Evolutionary conservation across 805 yeast species (phyloP).

Genomic region (Candida vaughaniae): DNA sequence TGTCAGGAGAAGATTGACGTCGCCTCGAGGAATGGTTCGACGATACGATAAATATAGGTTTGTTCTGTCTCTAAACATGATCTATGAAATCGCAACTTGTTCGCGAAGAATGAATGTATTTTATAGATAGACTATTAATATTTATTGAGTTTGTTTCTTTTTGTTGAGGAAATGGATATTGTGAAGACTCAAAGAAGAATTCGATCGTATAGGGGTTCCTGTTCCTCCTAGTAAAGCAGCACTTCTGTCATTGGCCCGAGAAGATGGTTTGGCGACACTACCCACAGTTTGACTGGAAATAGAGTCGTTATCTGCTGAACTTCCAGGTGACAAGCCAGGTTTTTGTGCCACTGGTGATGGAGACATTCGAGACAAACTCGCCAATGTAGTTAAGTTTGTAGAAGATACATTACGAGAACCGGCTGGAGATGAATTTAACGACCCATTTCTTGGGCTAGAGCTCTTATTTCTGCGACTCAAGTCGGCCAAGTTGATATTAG

Average conservation of each 20-base stretch:
- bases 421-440: constrained; percentile 40
- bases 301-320: background rate
- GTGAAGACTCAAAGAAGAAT: constrained; percentile 14
- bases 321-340: background rate
- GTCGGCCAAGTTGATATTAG: constrained; percentile 34
- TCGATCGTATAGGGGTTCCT: constrained; percentile 11
- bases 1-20: constrained; percentile 17
- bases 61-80: constrained; percentile 93
- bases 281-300: constrained; percentile 2
- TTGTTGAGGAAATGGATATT: constrained; percentile 32
- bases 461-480: constrained; percentile 26
- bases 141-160: constrained; percentile 18
- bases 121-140: too few species aligned
- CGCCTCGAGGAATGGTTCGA: constrained; percentile 76
- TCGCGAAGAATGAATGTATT: too few species aligned
- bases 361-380: constrained; percentile 4
- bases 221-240: constrained; percentile 18
- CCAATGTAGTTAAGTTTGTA: constrained; percentile 22
- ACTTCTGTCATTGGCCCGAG: constrained; percentile 30
- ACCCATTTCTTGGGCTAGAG: constrained; percentile 11
- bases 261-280: constrained; percentile 23
- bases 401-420: constrained; percentile 37
- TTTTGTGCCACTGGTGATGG: background rate
- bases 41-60: constrained; percentile 85
- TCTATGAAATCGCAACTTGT: background rate